Conservation (phyloP, 805 yeast genomes). For the Ogataea kodamae region DNA sequence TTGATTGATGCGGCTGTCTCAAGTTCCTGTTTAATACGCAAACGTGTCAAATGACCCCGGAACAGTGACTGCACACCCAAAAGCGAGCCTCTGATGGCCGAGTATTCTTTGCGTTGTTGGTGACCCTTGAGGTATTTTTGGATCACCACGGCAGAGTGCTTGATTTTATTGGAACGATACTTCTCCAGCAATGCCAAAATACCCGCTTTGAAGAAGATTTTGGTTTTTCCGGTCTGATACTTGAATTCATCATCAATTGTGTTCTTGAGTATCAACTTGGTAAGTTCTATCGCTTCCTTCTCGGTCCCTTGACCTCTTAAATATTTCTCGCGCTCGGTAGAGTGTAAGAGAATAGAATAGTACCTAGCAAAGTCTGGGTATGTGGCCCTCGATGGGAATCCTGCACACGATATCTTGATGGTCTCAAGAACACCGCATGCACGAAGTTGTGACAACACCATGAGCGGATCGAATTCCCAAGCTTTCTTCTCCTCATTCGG, state of each 20-base stretch:
- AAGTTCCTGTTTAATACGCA: slow-evolving; percentile 48
- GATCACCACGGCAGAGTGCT: slow-evolving; percentile 73
- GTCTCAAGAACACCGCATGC: slow-evolving; percentile 99
- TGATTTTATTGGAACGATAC: slow-evolving; percentile 73
- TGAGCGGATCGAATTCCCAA: slow-evolving; percentile 91
- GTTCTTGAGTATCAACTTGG: slow-evolving; percentile 60
- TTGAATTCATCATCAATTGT: slow-evolving; percentile 64
- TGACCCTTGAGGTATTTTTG: slow-evolving; percentile 77
- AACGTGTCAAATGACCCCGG: slow-evolving; percentile 63
- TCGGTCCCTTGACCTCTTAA: slow-evolving; percentile 50
- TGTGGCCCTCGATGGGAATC: slow-evolving; percentile 95
- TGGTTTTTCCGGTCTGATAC: slow-evolving; percentile 88
- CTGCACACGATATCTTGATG: slow-evolving; percentile 93
- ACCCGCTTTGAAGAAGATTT: slow-evolving; percentile 95
- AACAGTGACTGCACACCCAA: slow-evolving; percentile 53
- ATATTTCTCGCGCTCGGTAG: slow-evolving; percentile 63
- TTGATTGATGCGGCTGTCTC: slow-evolving; percentile 60
- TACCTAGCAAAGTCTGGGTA: slow-evolving; percentile 89
- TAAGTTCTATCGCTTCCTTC: slow-evolving; percentile 58
- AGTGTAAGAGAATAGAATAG: slow-evolving; percentile 77
- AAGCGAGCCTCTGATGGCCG: slow-evolving; percentile 52
- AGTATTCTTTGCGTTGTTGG: slow-evolving; percentile 58
- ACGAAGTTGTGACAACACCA: slow-evolving; percentile 92
- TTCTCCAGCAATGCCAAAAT: slow-evolving; percentile 90
- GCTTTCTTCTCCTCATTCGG: slow-evolving; percentile 93